Conservation (phyloP, 257 asterid species). For the Nicotiana otophora region DNA sequence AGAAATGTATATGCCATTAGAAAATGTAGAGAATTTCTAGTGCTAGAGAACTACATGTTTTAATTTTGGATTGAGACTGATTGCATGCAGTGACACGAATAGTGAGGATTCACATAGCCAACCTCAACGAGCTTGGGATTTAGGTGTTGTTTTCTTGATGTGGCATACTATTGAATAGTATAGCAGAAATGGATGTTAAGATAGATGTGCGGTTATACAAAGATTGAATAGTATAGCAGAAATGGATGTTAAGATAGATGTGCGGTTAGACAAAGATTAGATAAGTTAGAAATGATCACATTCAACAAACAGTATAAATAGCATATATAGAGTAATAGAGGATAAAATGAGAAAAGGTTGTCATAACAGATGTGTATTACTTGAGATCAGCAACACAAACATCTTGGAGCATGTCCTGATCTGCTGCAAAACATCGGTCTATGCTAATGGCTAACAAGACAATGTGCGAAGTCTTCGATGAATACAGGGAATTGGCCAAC, state of each 20-base stretch:
- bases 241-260: not conserved
- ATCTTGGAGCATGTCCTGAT: too few species aligned
- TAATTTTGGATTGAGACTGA: not conserved
- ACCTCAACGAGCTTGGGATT: not conserved
- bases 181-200: too few species aligned
- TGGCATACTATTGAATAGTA: too few species aligned
- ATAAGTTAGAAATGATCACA: not conserved
- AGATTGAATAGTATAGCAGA: not conserved
- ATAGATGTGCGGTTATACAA: too few species aligned
- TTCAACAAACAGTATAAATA: not conserved
- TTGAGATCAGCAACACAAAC: too few species aligned
- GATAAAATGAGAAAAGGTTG: not conserved
- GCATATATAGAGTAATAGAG: not conserved
- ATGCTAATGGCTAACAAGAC: too few species aligned
- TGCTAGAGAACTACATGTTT: not conserved
- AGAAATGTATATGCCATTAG: not conserved
- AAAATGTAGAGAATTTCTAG: not conserved
- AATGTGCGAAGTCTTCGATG: too few species aligned
- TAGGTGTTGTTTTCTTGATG: not conserved
- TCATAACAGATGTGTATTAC: too few species aligned
- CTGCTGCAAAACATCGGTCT: too few species aligned
- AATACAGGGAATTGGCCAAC: too few species aligned
- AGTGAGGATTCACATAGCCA: not conserved
- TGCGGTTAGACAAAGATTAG: not conserved
- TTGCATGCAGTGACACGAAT: not conserved